Conservation (phyloP, 2,329 filamentous ascomycete species). For the Colletotrichum simmondsii region DNA sequence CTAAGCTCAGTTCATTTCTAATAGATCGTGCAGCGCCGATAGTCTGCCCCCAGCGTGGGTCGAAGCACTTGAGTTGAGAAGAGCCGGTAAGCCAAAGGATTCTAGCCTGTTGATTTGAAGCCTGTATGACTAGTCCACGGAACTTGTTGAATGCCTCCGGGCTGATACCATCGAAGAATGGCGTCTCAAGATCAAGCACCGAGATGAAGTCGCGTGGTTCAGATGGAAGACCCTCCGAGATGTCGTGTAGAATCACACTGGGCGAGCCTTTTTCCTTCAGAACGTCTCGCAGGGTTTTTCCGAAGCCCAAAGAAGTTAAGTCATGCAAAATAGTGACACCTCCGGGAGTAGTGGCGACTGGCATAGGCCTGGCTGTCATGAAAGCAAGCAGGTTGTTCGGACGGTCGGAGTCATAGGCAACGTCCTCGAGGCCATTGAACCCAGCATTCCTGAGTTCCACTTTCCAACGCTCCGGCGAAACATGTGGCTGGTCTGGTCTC, state of each 20-base stretch:
- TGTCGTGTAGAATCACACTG: not conserved
- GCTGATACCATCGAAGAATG: slow-evolving; percentile 33
- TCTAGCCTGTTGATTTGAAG: slow-evolving; percentile 9
- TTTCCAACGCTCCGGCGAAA: slow-evolving; percentile 40
- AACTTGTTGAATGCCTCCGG: slow-evolving; percentile 27
- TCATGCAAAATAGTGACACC: slow-evolving; percentile 8
- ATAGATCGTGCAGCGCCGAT: slow-evolving; percentile 38
- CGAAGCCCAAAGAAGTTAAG: not conserved
- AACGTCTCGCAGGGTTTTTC: not conserved
- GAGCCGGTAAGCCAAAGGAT: slow-evolving; percentile 40
- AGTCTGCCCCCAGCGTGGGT: slow-evolving; percentile 37
- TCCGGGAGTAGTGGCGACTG: not conserved
- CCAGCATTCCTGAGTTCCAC: slow-evolving; percentile 39
- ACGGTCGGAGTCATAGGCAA: slow-evolving; percentile 36
- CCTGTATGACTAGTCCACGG: slow-evolving; percentile 18
- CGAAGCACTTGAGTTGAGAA: slow-evolving; percentile 35
- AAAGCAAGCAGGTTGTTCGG: slow-evolving; percentile 31
- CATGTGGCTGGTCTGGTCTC: slow-evolving; percentile 41
- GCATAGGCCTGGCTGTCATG: not conserved
- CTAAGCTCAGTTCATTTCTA: slow-evolving; percentile 34
- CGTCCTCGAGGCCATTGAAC: slow-evolving; percentile 39
- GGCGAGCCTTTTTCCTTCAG: not conserved
- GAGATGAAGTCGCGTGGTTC: slow-evolving; percentile 20
- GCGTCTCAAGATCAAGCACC: slow-evolving; percentile 34
- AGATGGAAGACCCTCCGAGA: not conserved